Conservation (phyloP, 306 rosid genomes). For the Prunus padus region DNA sequence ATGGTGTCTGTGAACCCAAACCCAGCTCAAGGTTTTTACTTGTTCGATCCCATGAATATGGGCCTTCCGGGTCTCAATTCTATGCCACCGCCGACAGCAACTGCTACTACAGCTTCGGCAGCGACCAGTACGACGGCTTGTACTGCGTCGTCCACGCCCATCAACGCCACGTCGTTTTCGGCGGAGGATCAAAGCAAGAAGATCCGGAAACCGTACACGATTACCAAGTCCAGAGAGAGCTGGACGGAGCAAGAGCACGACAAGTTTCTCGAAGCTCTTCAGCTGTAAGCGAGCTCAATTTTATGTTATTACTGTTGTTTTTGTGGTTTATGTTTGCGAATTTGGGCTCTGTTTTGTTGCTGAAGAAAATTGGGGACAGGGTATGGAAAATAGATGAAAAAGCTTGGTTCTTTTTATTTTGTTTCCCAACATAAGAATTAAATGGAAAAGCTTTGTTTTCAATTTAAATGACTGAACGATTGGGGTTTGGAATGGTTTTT, state of each 20-base stretch:
- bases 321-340: too few relatives aligned
- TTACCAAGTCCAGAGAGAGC: constrained; percentile 92
- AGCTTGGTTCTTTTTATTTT: background rate
- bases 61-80: constrained; percentile 44
- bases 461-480: background rate
- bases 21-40: constrained; percentile 61
- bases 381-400: background rate
- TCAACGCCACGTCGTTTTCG: constrained; percentile 8
- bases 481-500: background rate
- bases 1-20: constrained; percentile 73
- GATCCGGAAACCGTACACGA: constrained; percentile 85
- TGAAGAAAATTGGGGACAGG: constrained; percentile 4
- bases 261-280: constrained; percentile 97
- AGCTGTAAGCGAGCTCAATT: constrained; percentile 53
- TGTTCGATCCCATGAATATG: constrained; percentile 60
- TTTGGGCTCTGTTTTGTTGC: background rate
- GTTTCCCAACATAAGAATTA: background rate
- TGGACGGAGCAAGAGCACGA: constrained; percentile 98
- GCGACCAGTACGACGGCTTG: constrained; percentile 1
- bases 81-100: constrained; percentile 31
- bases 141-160: background rate
- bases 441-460: background rate
- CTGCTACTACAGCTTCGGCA: constrained; percentile 15
- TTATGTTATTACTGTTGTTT: background rate
- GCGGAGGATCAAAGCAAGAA: constrained; percentile 64